Conservation (phyloP, 2,329 filamentous ascomycete species). For the Arthroderma sp. region DNA sequence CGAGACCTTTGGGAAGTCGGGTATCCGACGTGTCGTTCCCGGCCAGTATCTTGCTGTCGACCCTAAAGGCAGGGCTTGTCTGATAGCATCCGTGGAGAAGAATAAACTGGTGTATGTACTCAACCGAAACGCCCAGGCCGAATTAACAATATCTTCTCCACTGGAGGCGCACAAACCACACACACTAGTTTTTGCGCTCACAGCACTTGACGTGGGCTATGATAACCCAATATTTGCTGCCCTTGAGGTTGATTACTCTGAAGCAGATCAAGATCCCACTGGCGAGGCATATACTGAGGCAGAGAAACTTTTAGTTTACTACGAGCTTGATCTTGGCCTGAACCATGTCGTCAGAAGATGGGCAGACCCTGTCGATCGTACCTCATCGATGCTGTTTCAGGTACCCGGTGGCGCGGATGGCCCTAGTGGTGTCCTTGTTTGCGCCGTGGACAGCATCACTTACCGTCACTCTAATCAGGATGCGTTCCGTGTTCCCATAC, state of each 20-base stretch:
- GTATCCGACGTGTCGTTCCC: slow-evolving; percentile 80
- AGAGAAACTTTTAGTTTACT: slow-evolving; percentile 90
- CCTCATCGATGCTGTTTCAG: slow-evolving; percentile 81
- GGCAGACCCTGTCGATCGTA: slow-evolving; percentile 85
- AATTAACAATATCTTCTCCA: slow-evolving; percentile 92
- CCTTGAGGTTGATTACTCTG: slow-evolving; percentile 83
- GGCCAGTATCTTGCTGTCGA: slow-evolving; percentile 94
- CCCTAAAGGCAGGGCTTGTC: slow-evolving; percentile 85
- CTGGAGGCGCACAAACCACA: slow-evolving; percentile 91
- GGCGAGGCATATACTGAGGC: slow-evolving; percentile 67
- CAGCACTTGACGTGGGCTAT: slow-evolving; percentile 87
- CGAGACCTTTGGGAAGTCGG: slow-evolving; percentile 97
- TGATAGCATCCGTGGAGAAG: slow-evolving; percentile 92
- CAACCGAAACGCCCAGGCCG: slow-evolving; percentile 86
- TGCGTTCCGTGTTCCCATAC: slow-evolving; percentile 77
- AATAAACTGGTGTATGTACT: slow-evolving; percentile 99
- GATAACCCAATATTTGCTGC: slow-evolving; percentile 94
- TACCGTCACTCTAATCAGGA: slow-evolving; percentile 96
- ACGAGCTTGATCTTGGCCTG: slow-evolving; percentile 88
- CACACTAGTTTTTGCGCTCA: slow-evolving; percentile 75
- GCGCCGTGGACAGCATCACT: slow-evolving; percentile 84
- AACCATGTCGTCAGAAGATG: slow-evolving; percentile 97
- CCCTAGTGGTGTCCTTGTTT: slow-evolving; percentile 88
- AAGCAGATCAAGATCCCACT: slow-evolving; percentile 79
- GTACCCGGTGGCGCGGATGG: slow-evolving; percentile 89